Base-by-base conservation (phyloP, 345 rosid genomes). In the Raphanus raphanistrum region DNA sequence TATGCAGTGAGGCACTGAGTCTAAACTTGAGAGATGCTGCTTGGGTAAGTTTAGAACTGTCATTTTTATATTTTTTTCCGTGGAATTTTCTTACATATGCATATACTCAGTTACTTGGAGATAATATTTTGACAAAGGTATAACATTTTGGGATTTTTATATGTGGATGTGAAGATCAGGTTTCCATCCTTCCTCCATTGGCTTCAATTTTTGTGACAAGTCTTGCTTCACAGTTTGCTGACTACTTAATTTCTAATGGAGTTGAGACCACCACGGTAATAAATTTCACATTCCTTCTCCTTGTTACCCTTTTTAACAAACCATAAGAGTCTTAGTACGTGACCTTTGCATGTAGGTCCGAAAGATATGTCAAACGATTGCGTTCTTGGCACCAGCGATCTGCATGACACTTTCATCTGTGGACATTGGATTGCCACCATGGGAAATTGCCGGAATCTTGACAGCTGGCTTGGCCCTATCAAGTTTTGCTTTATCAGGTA, bases 1-100 rank as follows among this genome's bases (percentile, higher is more conserved):
- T 63, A 62, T 88, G 90, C 91, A 92, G 98, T 74, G 98, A 92
- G 88, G 96, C 89, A 76, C 86, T 94, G 85, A 68, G 61, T 81
- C 83, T 92, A 67, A 94, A 94, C 84, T 84, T 94, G 85, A 90
- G 90, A 41, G 98, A 94, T 80, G 98, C 98, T 82, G 97, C 98
- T 61, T 87, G 97, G 98, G 98, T 94, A 87, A 85, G 88, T 74
- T 60, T 25, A 63, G 58, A 70, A 31, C 16, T 71, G 43, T 77
- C 61, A 29, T 72, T 4, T 4, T 45, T 38, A 8, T 73, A 38
- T 58, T 68, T 7, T 63, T 54, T 62, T 29, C 35, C 36, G 35
- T 32, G 35, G 35, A 32, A 32, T 32, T 32, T 32, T 32, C 4
- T 32, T 63, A 4, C 25, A 50, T 32, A 63, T 48, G 62, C 48